Evolutionary conservation across 495 filamentous ascomycete genomes (phyloP).

Genomic region (Daldinia vernicosa): DNA sequence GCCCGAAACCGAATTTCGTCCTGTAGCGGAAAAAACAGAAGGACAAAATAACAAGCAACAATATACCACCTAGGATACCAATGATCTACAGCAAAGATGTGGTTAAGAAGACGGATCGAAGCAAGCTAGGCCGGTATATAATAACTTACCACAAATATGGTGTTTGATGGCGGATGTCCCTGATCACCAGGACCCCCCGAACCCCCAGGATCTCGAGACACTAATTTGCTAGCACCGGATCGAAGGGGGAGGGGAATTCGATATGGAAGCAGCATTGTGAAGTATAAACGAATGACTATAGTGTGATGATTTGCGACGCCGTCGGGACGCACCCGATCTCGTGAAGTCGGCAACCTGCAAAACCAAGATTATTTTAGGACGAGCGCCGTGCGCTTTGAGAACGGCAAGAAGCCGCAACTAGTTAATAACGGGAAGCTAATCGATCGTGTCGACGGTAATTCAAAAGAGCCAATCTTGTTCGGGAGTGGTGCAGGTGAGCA

Average conservation of each 20-base stretch:
- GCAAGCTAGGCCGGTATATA: neutral
- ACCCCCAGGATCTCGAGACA: conserved; percentile 7
- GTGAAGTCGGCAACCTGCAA: conserved; percentile 20
- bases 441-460: conserved; percentile 1
- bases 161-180: conserved; percentile 3
- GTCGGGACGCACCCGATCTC: conserved; percentile 22
- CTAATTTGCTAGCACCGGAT: conserved; percentile 4
- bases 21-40: conserved; percentile 33
- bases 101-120: neutral
- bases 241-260: conserved; percentile 29
- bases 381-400: conserved; percentile 33
- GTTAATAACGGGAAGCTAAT: neutral
- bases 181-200: neutral
- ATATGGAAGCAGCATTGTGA: conserved; percentile 32
- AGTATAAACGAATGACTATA: conserved; percentile 38
- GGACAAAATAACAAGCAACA: conserved; percentile 26
- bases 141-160: conserved; percentile 38
- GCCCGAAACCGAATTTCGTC: conserved; percentile 6
- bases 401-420: conserved; percentile 2
- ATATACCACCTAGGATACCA: conserved; percentile 33
- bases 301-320: conserved; percentile 14
- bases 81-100: conserved; percentile 29
- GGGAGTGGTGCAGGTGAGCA: conserved; percentile 9
- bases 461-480: conserved; percentile 1
- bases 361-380: conserved; percentile 25